Base-by-base conservation (phyloP, 805 yeast species). In the Saccharomycopsis amapae region DNA sequence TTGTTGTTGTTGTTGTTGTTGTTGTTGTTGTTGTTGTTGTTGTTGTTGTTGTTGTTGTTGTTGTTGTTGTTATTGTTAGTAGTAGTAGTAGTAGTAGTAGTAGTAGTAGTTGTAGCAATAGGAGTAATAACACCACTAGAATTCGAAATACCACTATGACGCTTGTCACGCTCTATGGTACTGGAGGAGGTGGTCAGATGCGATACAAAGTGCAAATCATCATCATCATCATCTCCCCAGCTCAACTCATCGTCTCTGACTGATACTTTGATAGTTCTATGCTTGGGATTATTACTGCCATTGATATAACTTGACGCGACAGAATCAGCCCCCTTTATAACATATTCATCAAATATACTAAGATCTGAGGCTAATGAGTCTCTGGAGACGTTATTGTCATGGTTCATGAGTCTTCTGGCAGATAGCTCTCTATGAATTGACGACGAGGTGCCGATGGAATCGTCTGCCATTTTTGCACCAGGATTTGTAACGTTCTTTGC, bases 311-410 rank as follows among this genome's bases (percentile, higher is more conserved):
- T 18, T 7, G 26, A 12, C 13, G n/a, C 32, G 32, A n/a, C 32
- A 28, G 32, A 28, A 28, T 28, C 32, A 28, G 10, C n/a, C 32
- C n/a, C 32, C 7, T 38, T 33, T 9, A 4, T 6, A 19, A 40
- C 45, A n/a, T 20, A 10, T n/a, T 28, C 40, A 17, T 42, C 35
- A 33, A 45, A 45, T 19, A 45, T 40, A 34, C 48, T 40, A 10
- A 45, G 24, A 40, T 45, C 48, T 1, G 48, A 45, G 12, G 17
- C 48, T 9, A 45, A 24, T 4, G 45, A 40, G 18, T 45, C 48
- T 13, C 45, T 23, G 35, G 48, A 45, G 23, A 26, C 40, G 39
- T 40, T 45, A 6, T 2, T 6, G 24, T 30, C 13, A n/a, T 12
- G 26, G 37, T 19, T 28, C 13, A 40, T 13, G 19, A 12, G n/a